These are phyloP conservation scores for Apophysomyces variabilis DNA, from an alignment of 371 early-diverging fungal species.

Conservation along the genomic window DNA sequence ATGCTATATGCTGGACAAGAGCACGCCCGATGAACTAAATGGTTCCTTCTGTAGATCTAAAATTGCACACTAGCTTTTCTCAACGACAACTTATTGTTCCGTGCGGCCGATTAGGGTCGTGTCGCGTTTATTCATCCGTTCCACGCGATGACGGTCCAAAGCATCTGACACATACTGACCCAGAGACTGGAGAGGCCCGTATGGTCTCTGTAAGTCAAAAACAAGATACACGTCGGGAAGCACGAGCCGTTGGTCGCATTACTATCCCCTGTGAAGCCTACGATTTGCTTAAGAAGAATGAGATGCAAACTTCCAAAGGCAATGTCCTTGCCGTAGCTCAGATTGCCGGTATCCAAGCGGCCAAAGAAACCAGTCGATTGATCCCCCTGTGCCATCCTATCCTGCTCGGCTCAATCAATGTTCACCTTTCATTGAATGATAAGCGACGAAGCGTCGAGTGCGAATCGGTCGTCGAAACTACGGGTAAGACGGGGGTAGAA, in stretches of 20 bases:
- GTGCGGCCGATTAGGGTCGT: not conserved
- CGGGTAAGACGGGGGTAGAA: constrained; percentile 91
- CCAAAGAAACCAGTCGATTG: constrained; percentile 80
- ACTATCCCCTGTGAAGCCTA: constrained; percentile 65
- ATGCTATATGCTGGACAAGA: not conserved
- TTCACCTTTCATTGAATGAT: constrained; percentile 61
- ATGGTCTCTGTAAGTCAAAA: constrained; percentile 90
- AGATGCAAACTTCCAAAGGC: constrained; percentile 64
- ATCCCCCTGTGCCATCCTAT: constrained; percentile 93
- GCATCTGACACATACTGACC: constrained; percentile 76
- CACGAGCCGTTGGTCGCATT: constrained; percentile 74
- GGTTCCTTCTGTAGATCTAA: not conserved
- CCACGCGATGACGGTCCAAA: not conserved
- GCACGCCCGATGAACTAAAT: not conserved
- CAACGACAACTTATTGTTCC: not conserved
- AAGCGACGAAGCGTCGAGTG: constrained; percentile 48
- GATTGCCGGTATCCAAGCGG: constrained; percentile 92
- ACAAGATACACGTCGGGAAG: constrained; percentile 67
- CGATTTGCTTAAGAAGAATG: constrained; percentile 60
- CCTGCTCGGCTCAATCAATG: constrained; percentile 69
- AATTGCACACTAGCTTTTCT: not conserved
- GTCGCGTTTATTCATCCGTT: too few species aligned
- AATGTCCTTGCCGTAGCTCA: constrained; percentile 89
- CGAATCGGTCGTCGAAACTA: constrained; percentile 69
- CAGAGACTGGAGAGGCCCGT: constrained; percentile 69